Conservation (phyloP, 2,329 filamentous ascomycete genomes). For the Colletotrichum liaoningense region DNA sequence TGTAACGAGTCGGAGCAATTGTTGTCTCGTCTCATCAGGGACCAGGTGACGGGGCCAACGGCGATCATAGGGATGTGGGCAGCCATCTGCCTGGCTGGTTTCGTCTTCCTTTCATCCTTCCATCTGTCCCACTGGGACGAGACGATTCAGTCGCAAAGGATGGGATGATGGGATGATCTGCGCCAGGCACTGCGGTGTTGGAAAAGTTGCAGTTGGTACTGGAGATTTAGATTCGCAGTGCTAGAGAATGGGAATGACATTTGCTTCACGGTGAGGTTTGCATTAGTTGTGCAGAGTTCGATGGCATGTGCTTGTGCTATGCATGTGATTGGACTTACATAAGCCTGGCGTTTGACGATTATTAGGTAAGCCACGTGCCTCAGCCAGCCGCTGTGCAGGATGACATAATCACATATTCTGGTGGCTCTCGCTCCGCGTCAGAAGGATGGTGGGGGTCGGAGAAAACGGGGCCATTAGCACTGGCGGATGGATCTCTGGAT, state of each 20-base stretch:
- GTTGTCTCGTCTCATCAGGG: background rate
- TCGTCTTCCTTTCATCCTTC: background rate
- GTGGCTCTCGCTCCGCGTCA: background rate
- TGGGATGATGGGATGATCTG: slow-evolving; percentile 14
- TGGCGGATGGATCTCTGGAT: background rate
- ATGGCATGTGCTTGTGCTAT: background rate
- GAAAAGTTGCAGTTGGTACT: background rate
- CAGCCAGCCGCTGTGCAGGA: background rate
- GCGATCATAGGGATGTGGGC: background rate
- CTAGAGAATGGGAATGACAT: background rate
- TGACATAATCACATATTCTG: background rate
- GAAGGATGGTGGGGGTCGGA: background rate
- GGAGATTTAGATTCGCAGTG: background rate
- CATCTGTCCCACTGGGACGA: background rate
- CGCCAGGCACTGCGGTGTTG: background rate
- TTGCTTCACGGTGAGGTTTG: background rate
- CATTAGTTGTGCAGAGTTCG: background rate
- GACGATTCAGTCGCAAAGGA: background rate
- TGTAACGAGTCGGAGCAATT: background rate
- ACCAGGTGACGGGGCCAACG: background rate
- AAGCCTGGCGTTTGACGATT: background rate
- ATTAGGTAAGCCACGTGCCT: background rate
- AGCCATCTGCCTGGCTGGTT: background rate
- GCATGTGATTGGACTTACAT: background rate
- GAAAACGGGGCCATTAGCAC: background rate